Percentiles rank a stretch among this genome's conserved stretches.
Evolutionary conservation across 371 early-diverging fungal species (phyloP).

Genomic region (Apophysomyces sp.): DNA sequence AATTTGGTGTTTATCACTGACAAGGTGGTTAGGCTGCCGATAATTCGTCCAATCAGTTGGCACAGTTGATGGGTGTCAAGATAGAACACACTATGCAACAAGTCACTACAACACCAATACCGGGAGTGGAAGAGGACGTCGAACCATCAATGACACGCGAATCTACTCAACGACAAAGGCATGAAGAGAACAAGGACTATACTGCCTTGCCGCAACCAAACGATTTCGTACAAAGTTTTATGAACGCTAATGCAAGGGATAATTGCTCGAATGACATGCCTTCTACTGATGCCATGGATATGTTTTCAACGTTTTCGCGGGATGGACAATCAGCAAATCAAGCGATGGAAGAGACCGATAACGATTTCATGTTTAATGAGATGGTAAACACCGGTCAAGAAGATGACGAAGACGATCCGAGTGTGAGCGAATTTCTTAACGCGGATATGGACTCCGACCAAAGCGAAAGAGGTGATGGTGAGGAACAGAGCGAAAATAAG

Average conservation of each 20-base stretch:
- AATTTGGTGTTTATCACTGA: not conserved
- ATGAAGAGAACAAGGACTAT: not conserved
- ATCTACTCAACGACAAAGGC: not conserved
- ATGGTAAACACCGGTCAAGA: constrained; percentile 43
- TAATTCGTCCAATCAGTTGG: constrained; percentile 9
- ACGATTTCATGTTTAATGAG: constrained; percentile 43
- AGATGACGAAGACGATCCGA: constrained; percentile 33
- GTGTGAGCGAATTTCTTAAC: constrained; percentile 40
- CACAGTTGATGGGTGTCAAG: constrained; percentile 16
- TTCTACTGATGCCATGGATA: constrained; percentile 16
- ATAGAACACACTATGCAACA: constrained; percentile 25
- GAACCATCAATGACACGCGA: constrained; percentile 2
- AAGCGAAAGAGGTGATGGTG: not conserved
- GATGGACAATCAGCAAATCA: not conserved
- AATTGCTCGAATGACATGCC: not conserved
- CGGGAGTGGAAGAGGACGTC: constrained; percentile 29
- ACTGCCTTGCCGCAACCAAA: not conserved
- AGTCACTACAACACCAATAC: constrained; percentile 22
- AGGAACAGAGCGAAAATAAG: not conserved
- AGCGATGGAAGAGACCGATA: constrained; percentile 16
- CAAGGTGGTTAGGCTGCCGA: constrained; percentile 20
- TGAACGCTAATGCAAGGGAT: not conserved
- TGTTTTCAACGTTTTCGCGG: constrained; percentile 9
- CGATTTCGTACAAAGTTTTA: not conserved
- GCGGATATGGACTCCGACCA: constrained; percentile 29